Percentiles rank a stretch among this genome's conserved stretches.
Evolutionary conservation across 768 basidiomycete genomes (phyloP).

Genomic region (Termitomyces sp.): DNA sequence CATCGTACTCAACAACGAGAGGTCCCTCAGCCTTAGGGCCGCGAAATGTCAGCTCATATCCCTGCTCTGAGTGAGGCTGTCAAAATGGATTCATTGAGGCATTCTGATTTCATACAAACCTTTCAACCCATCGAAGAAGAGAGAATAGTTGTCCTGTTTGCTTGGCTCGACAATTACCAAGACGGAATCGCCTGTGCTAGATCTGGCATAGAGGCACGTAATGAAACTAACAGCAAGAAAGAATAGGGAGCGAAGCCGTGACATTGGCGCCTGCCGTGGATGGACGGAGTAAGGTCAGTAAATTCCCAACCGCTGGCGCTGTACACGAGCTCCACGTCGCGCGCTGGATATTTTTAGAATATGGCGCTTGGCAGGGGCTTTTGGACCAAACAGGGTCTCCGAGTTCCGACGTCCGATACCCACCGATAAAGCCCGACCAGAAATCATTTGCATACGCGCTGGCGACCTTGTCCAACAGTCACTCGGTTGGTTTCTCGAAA

Average conservation of each 20-base stretch:
- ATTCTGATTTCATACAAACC: constrained; percentile 35
- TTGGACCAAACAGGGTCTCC: constrained; percentile 11
- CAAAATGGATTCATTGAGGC: constrained; percentile 1
- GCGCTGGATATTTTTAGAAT: constrained; percentile 18
- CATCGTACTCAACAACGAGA: constrained; percentile 61
- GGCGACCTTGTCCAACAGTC: constrained; percentile 15
- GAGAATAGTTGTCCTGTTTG: constrained; percentile 67
- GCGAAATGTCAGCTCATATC: constrained; percentile 86
- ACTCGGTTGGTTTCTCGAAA: constrained; percentile 6
- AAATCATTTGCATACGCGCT: constrained; percentile 11
- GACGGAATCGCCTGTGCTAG: constrained; percentile 79
- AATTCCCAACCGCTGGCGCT: constrained; percentile 12
- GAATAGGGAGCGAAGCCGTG: constrained; percentile 30
- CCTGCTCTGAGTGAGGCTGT: constrained; percentile 47
- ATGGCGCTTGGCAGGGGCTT: constrained; percentile 9
- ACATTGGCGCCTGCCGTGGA: constrained; percentile 25
- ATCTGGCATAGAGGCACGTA: constrained; percentile 45
- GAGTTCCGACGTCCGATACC: neutral
- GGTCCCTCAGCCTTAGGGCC: constrained; percentile 72
- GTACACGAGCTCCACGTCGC: constrained; percentile 18
- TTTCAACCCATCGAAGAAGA: constrained; percentile 77
- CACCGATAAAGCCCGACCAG: constrained; percentile 26
- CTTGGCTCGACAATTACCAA: constrained; percentile 79
- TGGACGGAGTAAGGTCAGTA: constrained; percentile 8
- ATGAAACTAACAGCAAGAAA: constrained; percentile 27